Evolutionary conservation across 192 early-diverging fungal genomes (phyloP).

Genomic region (Cetraspora pellucida): DNA sequence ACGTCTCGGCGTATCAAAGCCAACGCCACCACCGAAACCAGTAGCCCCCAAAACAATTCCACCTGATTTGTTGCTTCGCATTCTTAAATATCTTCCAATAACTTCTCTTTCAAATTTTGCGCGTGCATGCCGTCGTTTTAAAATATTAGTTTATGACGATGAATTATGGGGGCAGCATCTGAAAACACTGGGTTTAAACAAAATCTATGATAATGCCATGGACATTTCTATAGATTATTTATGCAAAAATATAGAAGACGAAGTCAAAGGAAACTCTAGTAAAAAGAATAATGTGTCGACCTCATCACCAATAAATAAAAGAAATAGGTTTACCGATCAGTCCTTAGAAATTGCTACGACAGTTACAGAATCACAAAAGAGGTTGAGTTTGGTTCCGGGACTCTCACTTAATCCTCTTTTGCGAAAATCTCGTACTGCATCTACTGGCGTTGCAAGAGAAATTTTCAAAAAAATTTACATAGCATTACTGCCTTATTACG

Average conservation of each 20-base stretch:
- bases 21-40: not conserved
- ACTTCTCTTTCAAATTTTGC: constrained; percentile 55
- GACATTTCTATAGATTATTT: not conserved
- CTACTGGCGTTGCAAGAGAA: constrained; percentile 57
- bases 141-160: constrained; percentile 78
- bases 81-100: constrained; percentile 52
- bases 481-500: constrained; percentile 68
- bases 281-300: not conserved
- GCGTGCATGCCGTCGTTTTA: constrained; percentile 67
- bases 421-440: constrained; percentile 48
- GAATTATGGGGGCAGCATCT: constrained; percentile 75
- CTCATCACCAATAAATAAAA: constrained; percentile 32
- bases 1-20: too few species aligned
- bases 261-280: constrained; percentile 33
- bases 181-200: constrained; percentile 47
- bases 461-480: constrained; percentile 64
- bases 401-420: constrained; percentile 51
- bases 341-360: constrained; percentile 4
- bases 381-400: constrained; percentile 45
- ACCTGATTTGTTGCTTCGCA: constrained; percentile 51
- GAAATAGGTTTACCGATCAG: constrained; percentile 10
- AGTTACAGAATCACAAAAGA: constrained; percentile 26
- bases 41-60: constrained; percentile 32
- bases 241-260: constrained; percentile 15
- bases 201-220: constrained; percentile 41